Evolutionary conservation across 345 rosid genomes (phyloP), one percentile per base, ranked within the genome.

Genomic region (Zanthoxylum bungeanum): DNA sequence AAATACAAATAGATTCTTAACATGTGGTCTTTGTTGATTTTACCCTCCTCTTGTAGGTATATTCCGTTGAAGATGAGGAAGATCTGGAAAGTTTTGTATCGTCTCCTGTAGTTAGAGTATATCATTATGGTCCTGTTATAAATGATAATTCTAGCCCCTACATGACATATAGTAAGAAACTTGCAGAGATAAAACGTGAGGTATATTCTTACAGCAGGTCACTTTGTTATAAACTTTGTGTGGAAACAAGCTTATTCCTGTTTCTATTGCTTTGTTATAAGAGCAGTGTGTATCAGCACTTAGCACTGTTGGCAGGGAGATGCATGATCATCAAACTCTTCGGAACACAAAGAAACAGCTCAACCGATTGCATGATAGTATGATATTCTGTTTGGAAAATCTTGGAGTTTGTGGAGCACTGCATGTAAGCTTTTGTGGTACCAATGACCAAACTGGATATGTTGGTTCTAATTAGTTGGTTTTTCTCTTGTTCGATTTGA

Each of bases 371-470:
- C 96, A 91, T 81, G 93, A 83, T n/a, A 89, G 82, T 79, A 83
- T 93, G 64, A 63, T 80, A 44, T 81, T 79, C 75, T 86, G 86
- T 74, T 82, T 85, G 79, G 79, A 88, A 73, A 87, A 79, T 66
- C 91, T 93, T 73, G 98, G 97, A 77, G 75, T 93, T 55, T 88
- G 84, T 81, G 98, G 98, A 76, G 98, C 93, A 73, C 67, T 80
- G 64, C 90, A 85, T 76, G 98, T 93, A 76, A 75, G 83, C 65
- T 70, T 52, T 73, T 77, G 34, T 49, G 49, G 61, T 40, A 59
- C 66, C n/a, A n/a, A n/a, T n/a, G n/a, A n/a, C n/a, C 66, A 57
- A 74, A 42, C 47, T 36, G 21, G 72, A 44, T 66, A 27, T 69
- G 42, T 51, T 63, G 60, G 47, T 75, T 64, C 49, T 61, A 31